These are phyloP conservation scores for Erodium chrysanthum DNA, from an alignment of 441 rosid genomes.

Conservation along the genomic window DNA sequence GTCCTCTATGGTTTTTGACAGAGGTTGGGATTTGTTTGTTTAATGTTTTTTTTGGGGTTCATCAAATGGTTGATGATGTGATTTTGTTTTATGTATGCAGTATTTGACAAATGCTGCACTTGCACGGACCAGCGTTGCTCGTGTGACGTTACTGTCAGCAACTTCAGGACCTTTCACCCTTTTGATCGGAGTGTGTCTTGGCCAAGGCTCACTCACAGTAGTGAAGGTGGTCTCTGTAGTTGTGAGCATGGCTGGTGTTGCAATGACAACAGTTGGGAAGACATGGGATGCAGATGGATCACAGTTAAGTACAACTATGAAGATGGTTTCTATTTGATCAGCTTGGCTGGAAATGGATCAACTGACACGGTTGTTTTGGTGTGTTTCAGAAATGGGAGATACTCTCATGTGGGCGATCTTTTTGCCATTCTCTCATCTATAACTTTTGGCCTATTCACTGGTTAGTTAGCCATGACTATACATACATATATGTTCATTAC, in stretches of 20 bases:
- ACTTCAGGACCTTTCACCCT: slow-evolving; percentile 46
- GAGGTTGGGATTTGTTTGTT: slow-evolving; percentile 21
- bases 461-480: slow-evolving; percentile 8
- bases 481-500: too few species aligned
- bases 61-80: not conserved
- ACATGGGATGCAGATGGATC: slow-evolving; percentile 28
- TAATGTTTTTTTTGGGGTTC: not conserved
- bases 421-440: slow-evolving; percentile 37
- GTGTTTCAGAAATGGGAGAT: slow-evolving; percentile 19
- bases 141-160: slow-evolving; percentile 33
- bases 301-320: slow-evolving; percentile 18
- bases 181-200: slow-evolving; percentile 32
- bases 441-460: slow-evolving; percentile 34
- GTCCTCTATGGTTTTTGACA: slow-evolving; percentile 32
- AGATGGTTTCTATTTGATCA: not conserved
- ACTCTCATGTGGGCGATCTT: slow-evolving; percentile 33
- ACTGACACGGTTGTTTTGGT: slow-evolving; percentile 1
- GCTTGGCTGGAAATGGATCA: not conserved
- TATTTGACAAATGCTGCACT: slow-evolving; percentile 41
- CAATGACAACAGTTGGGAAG: slow-evolving; percentile 34
- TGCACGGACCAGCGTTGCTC: slow-evolving; percentile 37
- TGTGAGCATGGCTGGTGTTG: slow-evolving; percentile 45
- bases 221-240: slow-evolving; percentile 33
- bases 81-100: slow-evolving; percentile 20
- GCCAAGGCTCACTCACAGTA: slow-evolving; percentile 30